Evolutionary conservation across 179 eudicot genomes (phyloP), one percentile per base, ranked within the genome.

Genomic region (Actinidia arguta): DNA sequence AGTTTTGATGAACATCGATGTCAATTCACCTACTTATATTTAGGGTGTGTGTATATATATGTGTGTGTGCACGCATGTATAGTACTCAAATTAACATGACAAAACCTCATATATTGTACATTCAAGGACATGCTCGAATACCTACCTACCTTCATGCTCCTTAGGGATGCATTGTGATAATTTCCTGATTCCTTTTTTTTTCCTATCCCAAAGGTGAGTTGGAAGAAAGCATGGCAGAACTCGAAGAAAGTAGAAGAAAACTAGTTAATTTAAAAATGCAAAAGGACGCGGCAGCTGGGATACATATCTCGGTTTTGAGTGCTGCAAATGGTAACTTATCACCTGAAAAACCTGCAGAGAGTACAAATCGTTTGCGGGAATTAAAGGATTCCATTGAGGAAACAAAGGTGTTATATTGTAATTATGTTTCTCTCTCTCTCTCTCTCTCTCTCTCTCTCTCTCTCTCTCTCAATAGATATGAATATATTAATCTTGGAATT

Each of bases 211-310:
- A 75, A 89, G 99, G 93, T 80, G 96, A 96, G 81, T 88, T 96
- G 77, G 99, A 95, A 85, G 99, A 96, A 81, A 81, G 81, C 84
- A 85, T 93, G 87, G 86, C 91, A 48, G 93, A 93, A 84, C 98
- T 96, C 78, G 99, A 96, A 90, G 97, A 96, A 86, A 93, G 94
- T 83, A 92, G 98, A 90, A 90, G 99, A 85, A 96, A 93, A 82
- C 90, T 96, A 77, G 92, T 95, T 52, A 95, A 85, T 87, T 85
- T 96, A 81, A 90, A 89, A 87, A 95, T 93, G 98, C 96, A 92
- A 86, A 95, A 93, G 83, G 91, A 88, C 71, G 86, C 84, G 14
- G 89, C 90, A 85, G 87, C 95, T 85, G 92, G 90, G 78, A 83
- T 87, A 81, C 94, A 91, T 73, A 85, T 82, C 78, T 89, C 92